phyloP scores from a whole-genome alignment of 2,329 filamentous ascomycete genomes.

The Aspergillus quadrilineatus region DNA sequence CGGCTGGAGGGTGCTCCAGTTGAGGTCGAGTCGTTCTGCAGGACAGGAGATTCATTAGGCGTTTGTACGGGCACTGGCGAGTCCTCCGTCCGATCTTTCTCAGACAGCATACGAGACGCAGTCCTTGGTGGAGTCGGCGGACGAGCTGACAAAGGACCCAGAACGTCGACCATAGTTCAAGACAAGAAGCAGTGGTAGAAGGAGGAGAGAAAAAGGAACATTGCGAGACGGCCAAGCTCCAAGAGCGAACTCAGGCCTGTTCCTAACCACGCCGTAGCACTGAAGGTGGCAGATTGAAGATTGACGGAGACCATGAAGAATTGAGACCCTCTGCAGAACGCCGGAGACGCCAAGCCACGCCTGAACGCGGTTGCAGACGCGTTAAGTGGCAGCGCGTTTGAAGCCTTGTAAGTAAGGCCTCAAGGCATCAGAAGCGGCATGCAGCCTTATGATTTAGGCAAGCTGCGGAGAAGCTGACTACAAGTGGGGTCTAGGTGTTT shows the following conservation, averaged over 20 bases:
- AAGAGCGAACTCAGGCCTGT: slow-evolving; percentile 18
- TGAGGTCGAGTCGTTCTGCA: slow-evolving; percentile 31
- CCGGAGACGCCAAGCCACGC: slow-evolving; percentile 22
- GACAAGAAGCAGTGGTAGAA: slow-evolving; percentile 17
- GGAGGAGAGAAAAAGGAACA: slow-evolving; percentile 26
- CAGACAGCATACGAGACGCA: slow-evolving; percentile 29
- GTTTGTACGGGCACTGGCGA: slow-evolving; percentile 34
- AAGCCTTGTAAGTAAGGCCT: slow-evolving; percentile 25
- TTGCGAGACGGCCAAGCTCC: slow-evolving; percentile 25
- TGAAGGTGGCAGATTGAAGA: slow-evolving; percentile 6
- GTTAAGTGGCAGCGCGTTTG: slow-evolving; percentile 35
- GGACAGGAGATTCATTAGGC: slow-evolving; percentile 47
- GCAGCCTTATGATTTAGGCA: slow-evolving; percentile 9
- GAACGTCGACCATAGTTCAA: slow-evolving; percentile 44
- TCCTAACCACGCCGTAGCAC: slow-evolving; percentile 16
- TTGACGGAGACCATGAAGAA: slow-evolving; percentile 11
- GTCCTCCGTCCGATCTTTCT: slow-evolving; percentile 41
- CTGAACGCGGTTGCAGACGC: slow-evolving; percentile 28
- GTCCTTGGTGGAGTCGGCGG: slow-evolving; percentile 58
- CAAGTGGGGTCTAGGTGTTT: slow-evolving; percentile 18
- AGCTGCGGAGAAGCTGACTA: slow-evolving; percentile 17
- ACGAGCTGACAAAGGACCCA: slow-evolving; percentile 51
- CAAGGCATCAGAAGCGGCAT: slow-evolving; percentile 4
- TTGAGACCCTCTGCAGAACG: slow-evolving; percentile 11
- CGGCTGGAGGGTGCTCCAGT: slow-evolving; percentile 36